Evolutionary conservation across 345 rosid species (phyloP).

Genomic region (Acer saccharum): DNA sequence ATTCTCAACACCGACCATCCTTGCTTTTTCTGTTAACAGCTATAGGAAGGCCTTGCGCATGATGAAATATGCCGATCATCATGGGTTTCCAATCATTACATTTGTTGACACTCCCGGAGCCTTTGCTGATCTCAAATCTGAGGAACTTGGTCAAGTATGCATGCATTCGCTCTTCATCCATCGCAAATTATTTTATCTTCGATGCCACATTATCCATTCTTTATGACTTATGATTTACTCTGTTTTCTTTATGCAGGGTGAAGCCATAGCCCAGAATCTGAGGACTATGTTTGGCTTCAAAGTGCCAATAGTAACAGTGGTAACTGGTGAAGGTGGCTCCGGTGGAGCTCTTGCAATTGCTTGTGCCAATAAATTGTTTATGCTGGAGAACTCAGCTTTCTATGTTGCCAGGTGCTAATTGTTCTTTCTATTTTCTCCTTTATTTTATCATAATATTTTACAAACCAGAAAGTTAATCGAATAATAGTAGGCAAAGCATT

Average conservation of each 20-base stretch:
- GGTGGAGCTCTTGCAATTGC: slow-evolving; percentile 28
- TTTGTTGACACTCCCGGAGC: slow-evolving; percentile 45
- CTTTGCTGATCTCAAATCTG: slow-evolving; percentile 47
- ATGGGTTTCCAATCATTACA: slow-evolving; percentile 39
- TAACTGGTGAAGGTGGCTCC: slow-evolving; percentile 20
- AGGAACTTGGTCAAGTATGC: slow-evolving; percentile 44
- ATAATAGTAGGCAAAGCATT: neutral
- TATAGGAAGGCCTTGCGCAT: slow-evolving; percentile 38
- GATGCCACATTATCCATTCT: neutral
- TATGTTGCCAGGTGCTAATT: slow-evolving; percentile 16
- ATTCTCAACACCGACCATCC: neutral
- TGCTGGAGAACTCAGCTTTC: slow-evolving; percentile 18
- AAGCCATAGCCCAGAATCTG: slow-evolving; percentile 19
- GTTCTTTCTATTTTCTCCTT: neutral
- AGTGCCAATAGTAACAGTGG: slow-evolving; percentile 19
- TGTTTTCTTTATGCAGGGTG: slow-evolving; percentile 12
- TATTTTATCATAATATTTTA: neutral
- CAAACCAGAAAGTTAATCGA: neutral
- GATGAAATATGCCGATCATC: slow-evolving; percentile 41
- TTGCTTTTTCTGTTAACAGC: slow-evolving; percentile 16
- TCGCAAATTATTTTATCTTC: neutral
- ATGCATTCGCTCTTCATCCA: slow-evolving; percentile 1
- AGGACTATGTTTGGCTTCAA: slow-evolving; percentile 19
- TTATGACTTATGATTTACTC: neutral
- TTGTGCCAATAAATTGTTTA: slow-evolving; percentile 23